phyloP scores from a whole-genome alignment of 495 filamentous ascomycete genomes.

The Tuber magnatum region DNA sequence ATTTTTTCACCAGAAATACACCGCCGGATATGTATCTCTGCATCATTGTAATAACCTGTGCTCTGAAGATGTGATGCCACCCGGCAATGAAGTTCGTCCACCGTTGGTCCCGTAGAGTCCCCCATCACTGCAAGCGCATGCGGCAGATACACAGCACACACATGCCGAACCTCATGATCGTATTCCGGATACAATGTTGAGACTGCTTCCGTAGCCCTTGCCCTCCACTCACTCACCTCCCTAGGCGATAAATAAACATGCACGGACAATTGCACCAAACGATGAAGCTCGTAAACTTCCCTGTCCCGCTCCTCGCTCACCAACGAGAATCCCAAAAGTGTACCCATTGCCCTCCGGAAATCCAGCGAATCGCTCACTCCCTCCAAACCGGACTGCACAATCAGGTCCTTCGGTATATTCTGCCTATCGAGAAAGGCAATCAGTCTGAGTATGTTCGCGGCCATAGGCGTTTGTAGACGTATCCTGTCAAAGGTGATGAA shows the following conservation, averaged over 20 bases:
- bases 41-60: constrained; percentile 3
- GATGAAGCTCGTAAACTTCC: constrained; percentile 15
- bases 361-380: background rate
- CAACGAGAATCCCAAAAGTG: background rate
- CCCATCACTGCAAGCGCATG: constrained; percentile 13
- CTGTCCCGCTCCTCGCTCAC: background rate
- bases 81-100: background rate
- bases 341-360: constrained; percentile 6
- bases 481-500: constrained; percentile 20
- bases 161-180: constrained; percentile 1
- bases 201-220: background rate
- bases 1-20: background rate
- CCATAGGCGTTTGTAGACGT: constrained; percentile 7
- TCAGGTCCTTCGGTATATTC: constrained; percentile 16
- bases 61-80: background rate
- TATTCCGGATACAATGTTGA: constrained; percentile 1
- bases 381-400: background rate
- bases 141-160: constrained; percentile 13
- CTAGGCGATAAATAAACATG: constrained; percentile 1
- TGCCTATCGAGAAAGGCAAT: constrained; percentile 23
- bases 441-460: constrained; percentile 14
- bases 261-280: constrained; percentile 16
- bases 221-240: background rate
- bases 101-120: background rate
- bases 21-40: constrained; percentile 6